These are phyloP conservation scores for Solanum megistacrolobum DNA, from an alignment of 257 asterid genomes.

Conservation along the genomic window DNA sequence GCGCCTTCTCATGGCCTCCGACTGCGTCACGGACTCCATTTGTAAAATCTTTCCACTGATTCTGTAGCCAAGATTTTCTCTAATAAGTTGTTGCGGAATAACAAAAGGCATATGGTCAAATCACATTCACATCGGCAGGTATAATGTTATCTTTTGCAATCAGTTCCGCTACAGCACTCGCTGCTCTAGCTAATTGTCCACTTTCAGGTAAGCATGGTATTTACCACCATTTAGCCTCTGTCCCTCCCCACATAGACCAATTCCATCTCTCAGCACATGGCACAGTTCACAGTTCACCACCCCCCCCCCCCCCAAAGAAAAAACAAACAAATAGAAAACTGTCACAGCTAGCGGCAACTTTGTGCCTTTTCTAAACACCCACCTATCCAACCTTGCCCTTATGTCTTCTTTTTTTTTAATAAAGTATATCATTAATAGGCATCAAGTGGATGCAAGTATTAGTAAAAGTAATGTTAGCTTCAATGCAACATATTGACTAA, in stretches of 20 bases:
- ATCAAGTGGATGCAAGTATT: neutral
- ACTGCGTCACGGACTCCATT: constrained; percentile 74
- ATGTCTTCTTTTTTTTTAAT: neutral
- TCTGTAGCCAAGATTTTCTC: constrained; percentile 36
- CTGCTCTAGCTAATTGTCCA: neutral
- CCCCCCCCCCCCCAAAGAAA: too few species aligned
- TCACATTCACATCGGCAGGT: neutral
- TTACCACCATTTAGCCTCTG: neutral
- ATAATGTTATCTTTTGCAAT: neutral
- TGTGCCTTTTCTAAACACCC: neutral
- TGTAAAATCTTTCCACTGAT: constrained; percentile 77
- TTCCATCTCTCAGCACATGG: neutral
- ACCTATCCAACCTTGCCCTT: neutral
- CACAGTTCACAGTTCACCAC: neutral
- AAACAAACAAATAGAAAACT: neutral
- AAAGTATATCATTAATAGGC: neutral
- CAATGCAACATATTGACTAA: neutral
- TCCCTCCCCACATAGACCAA: neutral
- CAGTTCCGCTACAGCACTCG: neutral
- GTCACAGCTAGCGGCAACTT: neutral
- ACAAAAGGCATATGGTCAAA: neutral
- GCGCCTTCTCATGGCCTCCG: constrained; percentile 82
- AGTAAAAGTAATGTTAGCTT: neutral
- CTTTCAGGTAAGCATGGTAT: neutral
- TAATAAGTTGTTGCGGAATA: constrained; percentile 13